Evolutionary conservation across 2,329 filamentous ascomycete species (phyloP).

Genomic region (Colletotrichum plurivorum): DNA sequence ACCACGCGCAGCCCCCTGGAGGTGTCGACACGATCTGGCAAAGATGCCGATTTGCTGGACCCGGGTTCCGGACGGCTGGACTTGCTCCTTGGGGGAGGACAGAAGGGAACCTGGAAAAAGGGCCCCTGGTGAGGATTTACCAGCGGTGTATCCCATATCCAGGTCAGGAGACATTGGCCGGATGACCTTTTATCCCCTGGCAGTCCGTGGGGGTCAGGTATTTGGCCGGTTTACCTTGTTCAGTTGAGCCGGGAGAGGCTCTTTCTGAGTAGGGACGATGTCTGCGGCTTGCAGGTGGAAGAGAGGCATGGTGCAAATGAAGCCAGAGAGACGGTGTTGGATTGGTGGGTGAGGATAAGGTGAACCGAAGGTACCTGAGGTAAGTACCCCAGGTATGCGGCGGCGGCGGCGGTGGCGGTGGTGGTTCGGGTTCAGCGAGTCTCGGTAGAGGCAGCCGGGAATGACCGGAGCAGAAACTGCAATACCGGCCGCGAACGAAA

Average conservation of each 20-base stretch:
- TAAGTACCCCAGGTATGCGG: neutral
- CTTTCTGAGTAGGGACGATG: neutral
- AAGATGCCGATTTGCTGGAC: conserved; percentile 38
- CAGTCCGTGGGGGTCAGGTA: conserved; percentile 31
- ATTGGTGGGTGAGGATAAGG: no score
- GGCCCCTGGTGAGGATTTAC: conserved; percentile 3
- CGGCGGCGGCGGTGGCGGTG: neutral
- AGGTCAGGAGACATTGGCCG: conserved; percentile 31
- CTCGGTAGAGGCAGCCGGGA: conserved; percentile 1
- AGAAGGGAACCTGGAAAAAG: neutral
- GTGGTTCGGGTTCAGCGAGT: neutral
- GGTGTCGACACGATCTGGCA: conserved; percentile 35
- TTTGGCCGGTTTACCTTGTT: conserved; percentile 1
- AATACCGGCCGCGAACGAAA: neutral
- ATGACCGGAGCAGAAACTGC: neutral
- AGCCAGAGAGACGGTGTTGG: no score
- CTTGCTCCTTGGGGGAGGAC: conserved; percentile 24
- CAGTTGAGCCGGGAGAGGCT: conserved; percentile 15
- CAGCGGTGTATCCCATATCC: conserved; percentile 12
- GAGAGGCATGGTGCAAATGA: neutral
- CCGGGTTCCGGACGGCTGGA: conserved; percentile 33
- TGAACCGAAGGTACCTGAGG: no score
- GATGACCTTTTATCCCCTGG: conserved; percentile 31
- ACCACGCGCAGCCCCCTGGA: neutral
- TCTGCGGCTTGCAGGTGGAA: neutral